Evolutionary conservation across 805 yeast genomes (phyloP).

Genomic region (Candida ovalis): DNA sequence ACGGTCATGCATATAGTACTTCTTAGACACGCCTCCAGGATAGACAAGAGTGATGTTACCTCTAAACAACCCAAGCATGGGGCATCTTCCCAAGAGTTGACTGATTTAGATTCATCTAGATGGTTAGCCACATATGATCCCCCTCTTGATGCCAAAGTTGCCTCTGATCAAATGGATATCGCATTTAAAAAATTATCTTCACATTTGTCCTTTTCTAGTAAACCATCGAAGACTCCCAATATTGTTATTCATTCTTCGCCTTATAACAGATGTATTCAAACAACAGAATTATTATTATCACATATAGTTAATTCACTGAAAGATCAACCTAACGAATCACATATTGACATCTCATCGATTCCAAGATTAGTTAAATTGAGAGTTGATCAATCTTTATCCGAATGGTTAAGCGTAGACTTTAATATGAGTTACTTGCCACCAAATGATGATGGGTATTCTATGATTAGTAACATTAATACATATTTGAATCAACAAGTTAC

Average conservation of each 20-base stretch:
- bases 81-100: not conserved
- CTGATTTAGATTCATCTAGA: constrained; percentile 18
- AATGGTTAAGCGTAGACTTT: constrained; percentile 41
- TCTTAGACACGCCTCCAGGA: constrained; percentile 31
- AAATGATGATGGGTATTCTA: constrained; percentile 40
- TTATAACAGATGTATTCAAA: constrained; percentile 41
- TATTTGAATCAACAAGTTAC: constrained; percentile 28
- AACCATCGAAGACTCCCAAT: constrained; percentile 7
- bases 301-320: constrained; percentile 2
- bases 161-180: constrained; percentile 25
- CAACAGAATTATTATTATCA: constrained; percentile 30
- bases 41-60: constrained; percentile 22
- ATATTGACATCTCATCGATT: not conserved
- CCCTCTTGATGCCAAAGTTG: constrained; percentile 26
- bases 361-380: constrained; percentile 25
- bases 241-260: constrained; percentile 39
- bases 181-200: constrained; percentile 26
- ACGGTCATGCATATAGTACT: constrained; percentile 30
- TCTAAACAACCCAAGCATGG: not conserved
- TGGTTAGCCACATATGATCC: constrained; percentile 37
- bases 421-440: constrained; percentile 40
- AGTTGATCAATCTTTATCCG: constrained; percentile 39
- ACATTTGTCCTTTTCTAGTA: constrained; percentile 16
- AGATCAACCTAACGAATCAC: constrained; percentile 4
- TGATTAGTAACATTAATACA: constrained; percentile 36